A percentile compares a stretch with the other conserved stretches of the same genome.
phyloP scores from a whole-genome alignment of 78 protist species.

The Abeoforma whisleri region DNA sequence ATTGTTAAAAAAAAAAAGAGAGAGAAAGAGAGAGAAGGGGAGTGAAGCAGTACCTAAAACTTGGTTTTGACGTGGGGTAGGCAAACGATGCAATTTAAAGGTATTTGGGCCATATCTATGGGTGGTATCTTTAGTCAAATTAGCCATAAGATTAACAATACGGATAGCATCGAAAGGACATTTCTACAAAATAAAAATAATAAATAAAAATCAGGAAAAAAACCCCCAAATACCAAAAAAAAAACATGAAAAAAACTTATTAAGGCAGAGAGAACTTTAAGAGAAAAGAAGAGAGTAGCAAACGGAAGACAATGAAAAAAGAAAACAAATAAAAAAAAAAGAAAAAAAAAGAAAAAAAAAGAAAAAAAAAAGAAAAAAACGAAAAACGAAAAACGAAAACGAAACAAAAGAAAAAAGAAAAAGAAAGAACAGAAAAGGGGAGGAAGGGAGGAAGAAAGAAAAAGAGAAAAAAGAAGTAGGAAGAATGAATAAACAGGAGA shows the following conservation, averaged over 20 bases:
- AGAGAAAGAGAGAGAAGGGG: too few relatives aligned
- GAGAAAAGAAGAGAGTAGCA: neutral
- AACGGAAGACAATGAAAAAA: neutral
- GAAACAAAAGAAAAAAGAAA: neutral
- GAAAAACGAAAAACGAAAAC: neutral
- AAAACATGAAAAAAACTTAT: neutral
- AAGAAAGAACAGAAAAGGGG: neutral
- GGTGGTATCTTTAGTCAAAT: conserved; percentile 75
- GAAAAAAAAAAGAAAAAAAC: neutral
- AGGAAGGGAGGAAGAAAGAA: neutral
- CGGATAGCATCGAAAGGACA: conserved; percentile 98
- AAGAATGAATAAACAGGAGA: neutral
- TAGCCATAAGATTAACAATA: conserved; percentile 95
- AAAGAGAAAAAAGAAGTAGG: neutral
- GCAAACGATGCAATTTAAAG: conserved; percentile 97
- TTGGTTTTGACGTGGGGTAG: conserved; percentile 95
- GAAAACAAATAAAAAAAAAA: neutral
- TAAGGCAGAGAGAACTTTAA: too few relatives aligned
- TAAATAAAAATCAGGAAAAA: too few relatives aligned
- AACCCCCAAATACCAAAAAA: neutral
- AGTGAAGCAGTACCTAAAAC: conserved; percentile 88
- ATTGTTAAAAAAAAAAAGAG: too few relatives aligned
- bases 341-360: neutral
- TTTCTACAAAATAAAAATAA: conserved; percentile 48
- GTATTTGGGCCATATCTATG: conserved; percentile 97